Base-by-base conservation (phyloP, 1,284 basidiomycete species). In the Cryptococcus sp. region DNA sequence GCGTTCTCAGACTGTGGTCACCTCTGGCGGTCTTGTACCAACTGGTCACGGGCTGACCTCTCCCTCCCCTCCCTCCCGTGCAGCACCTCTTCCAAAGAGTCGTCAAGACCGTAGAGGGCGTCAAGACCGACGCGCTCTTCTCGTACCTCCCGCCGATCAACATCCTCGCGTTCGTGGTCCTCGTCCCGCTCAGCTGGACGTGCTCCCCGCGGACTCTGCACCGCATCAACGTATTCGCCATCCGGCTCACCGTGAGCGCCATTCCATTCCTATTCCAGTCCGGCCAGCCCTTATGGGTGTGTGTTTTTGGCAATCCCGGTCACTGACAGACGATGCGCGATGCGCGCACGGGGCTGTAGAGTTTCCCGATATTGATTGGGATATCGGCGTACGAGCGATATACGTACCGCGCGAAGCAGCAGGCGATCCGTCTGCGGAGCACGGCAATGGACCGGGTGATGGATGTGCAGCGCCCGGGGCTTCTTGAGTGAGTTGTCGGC, bases 101-200 rank as follows among this genome's bases (percentile, higher is more conserved):
- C 1, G 89, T 96, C 56, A 80, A 83, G 33, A 94, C 91, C 0
- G 88, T 96, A 52, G 89, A 94, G 80, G 90, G 91, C 9, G 87
- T 91, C 69, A 91, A 91, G 73, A 86, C 86, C 6, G 90, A 93
- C 72, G 88, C 88, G 0, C 79, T 95, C n/a, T 91, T 94, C 78
- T 90, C 87, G 50, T 94, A 93, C 71, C 85, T 91, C 63, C 89
- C 88, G 1, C 89, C 90, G 2, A 58, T 78, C 61, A 78, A 78
- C 58, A 63, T 78, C 28, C 20, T 71, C 3, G 91, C 91, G 0
- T 85, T 91, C 67, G 58, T 84, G 18, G 79, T 92, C 56, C 81
- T 94, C 46, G 85, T 88, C 66, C 89, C 90, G 5, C 80, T 87
- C 23, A 87, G 85, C 63, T 89, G 82, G 72, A 67, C 88, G 40